Conservation (phyloP, 2,329 filamentous ascomycete species). For the Trichoderma sp. region DNA sequence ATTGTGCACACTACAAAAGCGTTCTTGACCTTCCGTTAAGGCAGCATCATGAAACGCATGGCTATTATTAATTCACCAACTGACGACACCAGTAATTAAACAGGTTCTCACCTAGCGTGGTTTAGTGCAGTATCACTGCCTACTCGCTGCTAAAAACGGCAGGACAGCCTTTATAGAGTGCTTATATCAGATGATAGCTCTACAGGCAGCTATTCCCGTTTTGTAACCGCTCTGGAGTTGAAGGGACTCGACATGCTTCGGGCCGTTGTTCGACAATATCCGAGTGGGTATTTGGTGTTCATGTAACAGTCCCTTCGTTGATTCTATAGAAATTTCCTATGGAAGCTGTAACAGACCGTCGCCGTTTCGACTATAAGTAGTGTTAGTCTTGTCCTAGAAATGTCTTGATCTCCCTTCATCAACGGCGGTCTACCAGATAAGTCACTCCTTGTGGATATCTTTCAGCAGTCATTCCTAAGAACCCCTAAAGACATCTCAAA, state of each 20-base stretch:
- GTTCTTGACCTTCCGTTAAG: neutral
- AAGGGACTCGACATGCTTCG: neutral
- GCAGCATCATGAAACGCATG: neutral
- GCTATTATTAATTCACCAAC: neutral
- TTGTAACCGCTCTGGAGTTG: neutral
- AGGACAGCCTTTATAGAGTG: slow-evolving; percentile 2
- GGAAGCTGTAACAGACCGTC: neutral
- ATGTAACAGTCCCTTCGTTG: neutral
- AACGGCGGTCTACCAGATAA: neutral
- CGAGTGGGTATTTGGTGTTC: neutral
- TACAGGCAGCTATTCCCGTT: neutral
- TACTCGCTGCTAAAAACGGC: neutral
- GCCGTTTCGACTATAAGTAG: neutral
- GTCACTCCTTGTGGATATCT: neutral
- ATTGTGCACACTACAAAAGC: neutral
- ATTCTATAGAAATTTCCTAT: neutral
- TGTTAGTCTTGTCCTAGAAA: neutral
- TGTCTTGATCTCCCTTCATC: neutral
- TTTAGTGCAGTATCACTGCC: neutral
- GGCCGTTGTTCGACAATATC: neutral
- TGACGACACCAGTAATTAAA: neutral
- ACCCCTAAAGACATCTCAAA: neutral
- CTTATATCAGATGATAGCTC: slow-evolving; percentile 10
- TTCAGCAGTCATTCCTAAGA: neutral
- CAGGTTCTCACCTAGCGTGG: neutral